These are phyloP conservation scores for Podila verticillata DNA, from an alignment of 192 early-diverging fungal species.

Conservation along the genomic window DNA sequence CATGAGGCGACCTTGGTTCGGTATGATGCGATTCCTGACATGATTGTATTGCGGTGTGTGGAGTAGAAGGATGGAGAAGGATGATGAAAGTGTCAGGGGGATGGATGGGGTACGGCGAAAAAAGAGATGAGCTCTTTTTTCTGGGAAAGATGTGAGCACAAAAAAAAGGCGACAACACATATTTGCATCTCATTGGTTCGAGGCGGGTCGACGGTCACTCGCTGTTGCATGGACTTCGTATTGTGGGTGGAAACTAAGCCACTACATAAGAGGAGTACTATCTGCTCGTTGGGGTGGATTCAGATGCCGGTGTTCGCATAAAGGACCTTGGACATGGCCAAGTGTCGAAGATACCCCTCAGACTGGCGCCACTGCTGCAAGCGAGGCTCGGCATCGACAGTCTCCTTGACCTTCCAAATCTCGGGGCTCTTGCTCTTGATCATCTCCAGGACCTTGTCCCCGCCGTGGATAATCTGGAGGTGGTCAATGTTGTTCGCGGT, in stretches of 20 bases:
- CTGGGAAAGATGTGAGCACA: slow-evolving; percentile 1
- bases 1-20: slow-evolving; percentile 38
- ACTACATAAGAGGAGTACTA: no score
- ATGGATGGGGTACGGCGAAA: not conserved
- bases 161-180: not conserved
- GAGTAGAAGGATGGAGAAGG: not conserved
- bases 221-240: not conserved
- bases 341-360: slow-evolving; percentile 16
- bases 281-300: not conserved
- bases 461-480: slow-evolving; percentile 1
- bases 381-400: slow-evolving; percentile 23
- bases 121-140: no score
- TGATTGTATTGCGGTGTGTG: not conserved
- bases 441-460: slow-evolving; percentile 18
- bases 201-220: no score
- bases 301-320: slow-evolving; percentile 27
- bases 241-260: no score
- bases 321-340: not conserved
- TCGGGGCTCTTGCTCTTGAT: slow-evolving; percentile 17
- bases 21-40: slow-evolving; percentile 10
- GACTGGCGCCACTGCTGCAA: slow-evolving; percentile 35
- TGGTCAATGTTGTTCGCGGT: slow-evolving; percentile 33
- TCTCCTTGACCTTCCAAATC: slow-evolving; percentile 42
- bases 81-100: not conserved
- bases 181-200: no score